phyloP scores from a whole-genome alignment of 768 basidiomycete genomes.

The Phanerodontia chrysosporium region DNA sequence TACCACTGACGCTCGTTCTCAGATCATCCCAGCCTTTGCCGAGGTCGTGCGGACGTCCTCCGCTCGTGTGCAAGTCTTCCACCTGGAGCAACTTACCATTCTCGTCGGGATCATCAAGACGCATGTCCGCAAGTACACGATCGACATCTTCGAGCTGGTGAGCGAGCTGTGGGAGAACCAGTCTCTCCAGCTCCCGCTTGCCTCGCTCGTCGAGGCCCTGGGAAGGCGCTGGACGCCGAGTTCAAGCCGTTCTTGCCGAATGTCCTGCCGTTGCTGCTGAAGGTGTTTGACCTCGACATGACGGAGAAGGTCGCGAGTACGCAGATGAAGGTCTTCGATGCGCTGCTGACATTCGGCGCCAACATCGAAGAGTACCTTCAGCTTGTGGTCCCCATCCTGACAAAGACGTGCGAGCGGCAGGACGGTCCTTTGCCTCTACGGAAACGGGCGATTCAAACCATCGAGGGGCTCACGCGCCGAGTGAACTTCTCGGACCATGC shows the following conservation, averaged over 20 bases:
- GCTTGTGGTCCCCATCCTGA: conserved; percentile 91
- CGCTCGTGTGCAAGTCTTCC: conserved; percentile 85
- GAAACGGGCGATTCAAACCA: conserved; percentile 86
- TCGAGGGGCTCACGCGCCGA: conserved; percentile 83
- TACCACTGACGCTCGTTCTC: no score
- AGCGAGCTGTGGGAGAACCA: conserved; percentile 88
- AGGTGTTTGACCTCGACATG: conserved; percentile 86
- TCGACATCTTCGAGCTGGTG: conserved; percentile 79
- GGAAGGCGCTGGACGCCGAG: conserved; percentile 91
- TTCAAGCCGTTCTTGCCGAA: conserved; percentile 94
- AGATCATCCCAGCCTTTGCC: conserved; percentile 96
- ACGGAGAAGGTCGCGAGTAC: conserved; percentile 74
- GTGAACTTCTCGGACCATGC: conserved; percentile 99
- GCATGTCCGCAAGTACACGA: conserved; percentile 89
- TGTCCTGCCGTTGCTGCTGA: conserved; percentile 83
- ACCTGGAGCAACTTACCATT: conserved; percentile 92
- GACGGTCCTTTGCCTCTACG: conserved; percentile 60
- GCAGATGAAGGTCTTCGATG: conserved; percentile 90
- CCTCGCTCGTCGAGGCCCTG: conserved; percentile 87
- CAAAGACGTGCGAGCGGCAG: conserved; percentile 81
- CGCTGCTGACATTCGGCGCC: conserved; percentile 90
- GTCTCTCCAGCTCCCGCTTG: conserved; percentile 84
- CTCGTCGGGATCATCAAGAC: conserved; percentile 96
- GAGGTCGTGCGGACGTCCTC: conserved; percentile 79
- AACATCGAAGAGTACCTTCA: conserved; percentile 98